Evolutionary conservation across 2,329 filamentous ascomycete species (phyloP), one percentile per base, ranked within the genome.

Genomic region (Botrytis galanthina): DNA sequence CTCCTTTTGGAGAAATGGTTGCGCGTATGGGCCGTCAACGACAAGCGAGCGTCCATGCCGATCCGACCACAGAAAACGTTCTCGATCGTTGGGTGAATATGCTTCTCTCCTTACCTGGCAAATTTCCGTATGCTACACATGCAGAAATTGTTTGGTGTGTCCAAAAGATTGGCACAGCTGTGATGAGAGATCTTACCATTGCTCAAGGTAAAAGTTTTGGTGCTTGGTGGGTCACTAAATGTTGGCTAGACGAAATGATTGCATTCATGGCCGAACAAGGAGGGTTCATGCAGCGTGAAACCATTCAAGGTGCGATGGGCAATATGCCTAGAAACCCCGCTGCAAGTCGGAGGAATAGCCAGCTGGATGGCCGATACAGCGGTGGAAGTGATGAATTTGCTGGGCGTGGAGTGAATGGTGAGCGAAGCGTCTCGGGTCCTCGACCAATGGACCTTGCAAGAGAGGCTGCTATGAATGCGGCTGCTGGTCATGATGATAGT

Each of bases 181-280:
- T 93, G 29, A 89, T 96, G 84, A 88, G 93, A 72, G 94, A 97
- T 78, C 88, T 97, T 73, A 96, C 93, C 0, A 90, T 96, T 69
- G 87, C 89, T 59, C 91, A 92, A 76, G 92, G 92, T 29, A 90
- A 91, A 80, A 95, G 92, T 79, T 97, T 95, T 80, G 92, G 93
- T n/a, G 91, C 92, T 9, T 97, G 94, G 94, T 96, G 93, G 93
- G 93, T 98, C 73, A 94, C 94, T 5, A 97, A 98, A 81, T 95
- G 95, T 73, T 98, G 95, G 87, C 89, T 98, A 70, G 95, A 98
- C 80, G 95, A 98, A 83, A 97, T 97, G 93, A 90, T 94, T 68
- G 87, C 92, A 73, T 98, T 97, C 87, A 86, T 97, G 77, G 94
- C 93, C 0, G 94, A 97, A 79, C 91, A 95, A 78, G 95, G 95